Conservation (phyloP, 352 stramenopile species). For the Globisporangium solare region DNA sequence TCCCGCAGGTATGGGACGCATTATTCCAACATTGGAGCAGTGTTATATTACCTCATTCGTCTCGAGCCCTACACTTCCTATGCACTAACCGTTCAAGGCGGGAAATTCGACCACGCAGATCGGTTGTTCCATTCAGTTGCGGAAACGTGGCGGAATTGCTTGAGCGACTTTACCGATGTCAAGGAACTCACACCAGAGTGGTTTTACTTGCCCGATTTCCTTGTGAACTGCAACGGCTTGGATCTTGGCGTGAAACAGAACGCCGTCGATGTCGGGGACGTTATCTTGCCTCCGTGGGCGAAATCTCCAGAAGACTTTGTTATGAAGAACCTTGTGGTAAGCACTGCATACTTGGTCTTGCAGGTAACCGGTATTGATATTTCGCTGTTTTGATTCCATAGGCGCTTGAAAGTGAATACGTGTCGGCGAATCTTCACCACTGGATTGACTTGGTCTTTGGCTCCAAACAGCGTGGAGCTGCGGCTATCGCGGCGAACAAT, state of each 20-base stretch:
- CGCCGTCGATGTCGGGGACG: conserved; percentile 86
- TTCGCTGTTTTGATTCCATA: conserved; percentile 12
- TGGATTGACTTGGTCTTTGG: conserved; percentile 89
- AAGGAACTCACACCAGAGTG: conserved; percentile 94
- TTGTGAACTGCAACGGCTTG: conserved; percentile 85
- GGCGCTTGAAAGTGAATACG: conserved; percentile 84
- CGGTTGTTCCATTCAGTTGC: conserved; percentile 90
- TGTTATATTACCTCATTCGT: conserved; percentile 98
- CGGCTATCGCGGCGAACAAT: conserved; percentile 93
- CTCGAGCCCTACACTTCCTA: conserved; percentile 98
- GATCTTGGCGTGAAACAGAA: conserved; percentile 82
- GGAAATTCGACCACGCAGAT: conserved; percentile 92
- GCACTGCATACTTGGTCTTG: conserved; percentile 5
- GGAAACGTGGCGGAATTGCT: conserved; percentile 87
- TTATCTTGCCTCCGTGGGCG: conserved; percentile 92
- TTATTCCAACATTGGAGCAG: conserved; percentile 92
- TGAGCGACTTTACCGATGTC: conserved; percentile 88
- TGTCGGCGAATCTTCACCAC: conserved; percentile 80
- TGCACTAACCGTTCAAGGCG: conserved; percentile 93
- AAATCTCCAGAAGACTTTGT: conserved; percentile 78
- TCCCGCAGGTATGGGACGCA: conserved; percentile 78
- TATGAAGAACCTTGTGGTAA: conserved; percentile 78
- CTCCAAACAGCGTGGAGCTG: conserved; percentile 60
- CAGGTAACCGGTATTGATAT: background rate
- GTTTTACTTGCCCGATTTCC: conserved; percentile 90